A percentile compares a stretch with the other conserved stretches of the same genome.
phyloP scores from a whole-genome alignment of 1,284 basidiomycete species.

The Leccinum glutinopallens region DNA sequence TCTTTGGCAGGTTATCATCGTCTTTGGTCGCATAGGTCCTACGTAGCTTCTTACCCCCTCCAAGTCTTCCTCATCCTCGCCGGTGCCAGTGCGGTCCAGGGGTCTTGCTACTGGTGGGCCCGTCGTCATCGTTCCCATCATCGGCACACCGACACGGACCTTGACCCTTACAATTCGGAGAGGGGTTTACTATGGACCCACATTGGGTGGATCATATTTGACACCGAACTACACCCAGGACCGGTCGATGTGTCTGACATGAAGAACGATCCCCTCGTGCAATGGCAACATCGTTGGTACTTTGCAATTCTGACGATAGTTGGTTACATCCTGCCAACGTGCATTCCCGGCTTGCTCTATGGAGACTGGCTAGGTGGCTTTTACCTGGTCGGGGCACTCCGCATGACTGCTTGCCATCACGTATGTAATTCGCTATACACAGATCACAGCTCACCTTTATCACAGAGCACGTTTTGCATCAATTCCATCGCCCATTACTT shows the following conservation, averaged over 20 bases:
- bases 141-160: constrained; percentile 87
- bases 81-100: constrained; percentile 87
- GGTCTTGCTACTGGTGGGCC: constrained; percentile 93
- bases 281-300: constrained; percentile 86
- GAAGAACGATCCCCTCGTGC: constrained; percentile 69
- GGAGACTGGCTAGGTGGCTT: constrained; percentile 84
- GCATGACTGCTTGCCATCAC: constrained; percentile 78
- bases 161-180: constrained; percentile 88
- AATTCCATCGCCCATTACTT: constrained; percentile 91
- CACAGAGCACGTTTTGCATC: constrained; percentile 86
- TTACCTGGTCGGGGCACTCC: constrained; percentile 73
- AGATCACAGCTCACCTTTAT: constrained; percentile 13
- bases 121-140: constrained; percentile 89
- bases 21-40: constrained; percentile 89
- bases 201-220: constrained; percentile 89
- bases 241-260: constrained; percentile 83
- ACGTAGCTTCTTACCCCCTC: constrained; percentile 76
- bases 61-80: constrained; percentile 76
- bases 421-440: constrained; percentile 46
- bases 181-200: constrained; percentile 84
- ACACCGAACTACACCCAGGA: constrained; percentile 77
- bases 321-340: constrained; percentile 74
- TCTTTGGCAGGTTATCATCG: constrained; percentile 76
- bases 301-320: constrained; percentile 63
- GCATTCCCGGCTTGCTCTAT: constrained; percentile 78